Evolutionary conservation across 306 rosid species (phyloP).

Genomic region (Rosa persica): DNA sequence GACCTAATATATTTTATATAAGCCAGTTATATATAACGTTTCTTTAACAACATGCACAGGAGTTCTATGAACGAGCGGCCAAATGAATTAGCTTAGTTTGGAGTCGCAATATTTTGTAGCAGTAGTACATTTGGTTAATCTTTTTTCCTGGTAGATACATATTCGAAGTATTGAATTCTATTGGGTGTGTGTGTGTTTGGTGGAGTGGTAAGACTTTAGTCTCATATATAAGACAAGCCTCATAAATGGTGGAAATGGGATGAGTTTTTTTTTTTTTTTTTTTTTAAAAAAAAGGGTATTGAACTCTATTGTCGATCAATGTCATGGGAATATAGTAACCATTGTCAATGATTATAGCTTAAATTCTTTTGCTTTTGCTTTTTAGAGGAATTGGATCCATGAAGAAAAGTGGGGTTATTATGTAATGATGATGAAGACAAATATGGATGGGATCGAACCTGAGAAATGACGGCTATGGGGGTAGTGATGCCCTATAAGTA

Average conservation of each 20-base stretch:
- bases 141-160: neutral
- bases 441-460: no score
- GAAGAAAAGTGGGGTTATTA: neutral
- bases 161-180: neutral
- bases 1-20: neutral
- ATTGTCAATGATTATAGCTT: neutral
- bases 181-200: no score
- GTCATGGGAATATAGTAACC: neutral
- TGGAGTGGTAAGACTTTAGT: no score
- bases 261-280: no score
- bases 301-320: neutral
- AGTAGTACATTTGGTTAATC: neutral
- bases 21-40: neutral
- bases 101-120: neutral
- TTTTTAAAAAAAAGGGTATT: no score
- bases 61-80: neutral
- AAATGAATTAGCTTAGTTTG: neutral
- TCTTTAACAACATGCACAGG: neutral
- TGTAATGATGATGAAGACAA: neutral
- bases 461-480: constrained; percentile 3
- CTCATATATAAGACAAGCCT: no score
- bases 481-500: neutral
- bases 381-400: constrained; percentile 10
- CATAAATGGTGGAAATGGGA: no score
- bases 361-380: neutral